These are phyloP conservation scores for Pichia sp. DNA, from an alignment of 1,139 yeast genomes.

Conservation along the genomic window DNA sequence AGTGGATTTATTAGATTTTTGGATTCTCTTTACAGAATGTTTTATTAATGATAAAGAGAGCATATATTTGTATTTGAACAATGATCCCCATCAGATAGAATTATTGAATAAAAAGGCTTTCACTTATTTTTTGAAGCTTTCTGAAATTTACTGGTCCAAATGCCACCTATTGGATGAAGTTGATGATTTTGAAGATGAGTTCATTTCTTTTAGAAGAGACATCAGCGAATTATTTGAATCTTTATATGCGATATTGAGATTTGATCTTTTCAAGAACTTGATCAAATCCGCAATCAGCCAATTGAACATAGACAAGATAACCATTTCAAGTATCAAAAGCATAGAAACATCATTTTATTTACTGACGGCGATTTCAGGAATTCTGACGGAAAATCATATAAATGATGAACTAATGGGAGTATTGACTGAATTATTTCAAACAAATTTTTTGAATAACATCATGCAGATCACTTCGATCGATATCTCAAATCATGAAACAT, in stretches of 20 bases:
- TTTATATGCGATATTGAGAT: constrained; percentile 56
- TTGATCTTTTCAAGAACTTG: constrained; percentile 44
- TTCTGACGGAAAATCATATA: constrained; percentile 29
- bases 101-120: constrained; percentile 28
- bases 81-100: constrained; percentile 21
- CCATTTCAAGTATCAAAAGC: constrained; percentile 23
- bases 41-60: constrained; percentile 47
- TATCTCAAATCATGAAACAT: constrained; percentile 12
- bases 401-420: constrained; percentile 22
- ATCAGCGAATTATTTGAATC: constrained; percentile 71
- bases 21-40: constrained; percentile 69
- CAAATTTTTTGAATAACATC: constrained; percentile 18
- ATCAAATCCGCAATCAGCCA: constrained; percentile 32
- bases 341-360: constrained; percentile 67
- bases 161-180: constrained; percentile 30
- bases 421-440: constrained; percentile 24
- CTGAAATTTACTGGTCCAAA: constrained; percentile 57
- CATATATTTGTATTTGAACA: constrained; percentile 28
- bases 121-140: constrained; percentile 35
- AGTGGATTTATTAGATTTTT: constrained; percentile 61
- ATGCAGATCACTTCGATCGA: constrained; percentile 21
- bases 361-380: constrained; percentile 45
- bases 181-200: constrained; percentile 37
- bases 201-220: constrained; percentile 59
- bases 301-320: constrained; percentile 10